phyloP scores from a whole-genome alignment of 306 rosid genomes.

The Hylodesmum podocarpum region DNA sequence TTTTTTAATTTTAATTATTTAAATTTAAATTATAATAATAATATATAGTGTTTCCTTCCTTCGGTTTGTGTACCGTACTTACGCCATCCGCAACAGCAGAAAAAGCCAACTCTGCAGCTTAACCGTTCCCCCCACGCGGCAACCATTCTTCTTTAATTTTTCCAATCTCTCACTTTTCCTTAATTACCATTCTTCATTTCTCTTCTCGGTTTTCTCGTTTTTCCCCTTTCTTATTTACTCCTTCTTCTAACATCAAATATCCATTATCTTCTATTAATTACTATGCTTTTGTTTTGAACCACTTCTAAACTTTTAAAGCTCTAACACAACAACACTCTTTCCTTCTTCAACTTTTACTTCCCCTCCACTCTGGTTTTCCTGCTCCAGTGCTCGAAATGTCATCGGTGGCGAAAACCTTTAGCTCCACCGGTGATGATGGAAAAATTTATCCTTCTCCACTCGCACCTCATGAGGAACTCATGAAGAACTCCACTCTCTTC shows the following conservation, averaged over 20 bases:
- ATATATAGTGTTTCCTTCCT: constrained; percentile 12
- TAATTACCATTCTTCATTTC: constrained; percentile 35
- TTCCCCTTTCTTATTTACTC: not conserved
- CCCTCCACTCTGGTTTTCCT: too few relatives aligned
- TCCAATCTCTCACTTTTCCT: constrained; percentile 14
- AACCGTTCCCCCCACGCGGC: constrained; percentile 89
- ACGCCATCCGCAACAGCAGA: constrained; percentile 31
- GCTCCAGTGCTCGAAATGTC: constrained; percentile 40
- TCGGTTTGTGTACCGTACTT: constrained; percentile 31
- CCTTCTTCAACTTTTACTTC: not conserved
- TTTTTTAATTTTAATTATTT: too few relatives aligned
- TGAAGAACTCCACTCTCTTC: constrained; percentile 49
- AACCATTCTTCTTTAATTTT: constrained; percentile 45
- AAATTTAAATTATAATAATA: too few relatives aligned
- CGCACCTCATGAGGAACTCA: constrained; percentile 65
- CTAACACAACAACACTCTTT: not conserved
- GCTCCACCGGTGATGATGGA: constrained; percentile 23
- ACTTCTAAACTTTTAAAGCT: too few relatives aligned
- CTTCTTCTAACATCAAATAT: constrained; percentile 26
- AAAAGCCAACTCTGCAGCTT: constrained; percentile 55
- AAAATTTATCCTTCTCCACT: constrained; percentile 70
- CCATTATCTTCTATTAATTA: not conserved
- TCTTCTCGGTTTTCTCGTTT: constrained; percentile 45
- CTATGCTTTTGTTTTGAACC: not conserved
- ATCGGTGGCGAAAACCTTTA: constrained; percentile 24